phyloP scores from a whole-genome alignment of 345 rosid genomes.

The Acer negundo region DNA sequence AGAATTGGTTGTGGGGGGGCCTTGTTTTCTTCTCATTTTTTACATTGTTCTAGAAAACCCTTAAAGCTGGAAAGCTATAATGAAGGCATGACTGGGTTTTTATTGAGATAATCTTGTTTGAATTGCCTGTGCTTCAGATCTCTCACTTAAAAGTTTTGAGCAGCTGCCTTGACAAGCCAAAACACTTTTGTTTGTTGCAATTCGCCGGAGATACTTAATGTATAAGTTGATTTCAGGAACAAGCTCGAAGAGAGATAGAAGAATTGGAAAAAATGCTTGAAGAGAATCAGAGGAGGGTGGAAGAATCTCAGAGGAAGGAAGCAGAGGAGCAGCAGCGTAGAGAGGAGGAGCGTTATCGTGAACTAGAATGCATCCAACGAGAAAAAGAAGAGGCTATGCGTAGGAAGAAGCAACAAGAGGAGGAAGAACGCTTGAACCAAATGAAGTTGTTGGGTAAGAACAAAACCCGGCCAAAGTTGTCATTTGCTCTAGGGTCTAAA shows the following conservation, averaged over 20 bases:
- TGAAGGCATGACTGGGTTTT: neutral
- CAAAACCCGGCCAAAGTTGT: slow-evolving; percentile 89
- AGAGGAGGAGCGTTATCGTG: slow-evolving; percentile 83
- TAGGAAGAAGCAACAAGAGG: slow-evolving; percentile 89
- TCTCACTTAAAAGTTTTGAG: neutral
- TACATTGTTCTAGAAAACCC: neutral
- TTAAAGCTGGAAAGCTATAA: neutral
- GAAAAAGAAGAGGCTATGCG: slow-evolving; percentile 83
- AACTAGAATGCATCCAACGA: slow-evolving; percentile 80
- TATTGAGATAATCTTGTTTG: neutral
- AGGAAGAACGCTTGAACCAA: slow-evolving; percentile 84
- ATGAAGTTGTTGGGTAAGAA: slow-evolving; percentile 95
- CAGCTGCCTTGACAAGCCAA: neutral
- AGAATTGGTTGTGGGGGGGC: neutral
- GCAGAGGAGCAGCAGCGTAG: slow-evolving; percentile 82
- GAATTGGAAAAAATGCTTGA: slow-evolving; percentile 76
- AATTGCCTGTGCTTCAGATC: neutral
- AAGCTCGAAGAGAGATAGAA: slow-evolving; percentile 67
- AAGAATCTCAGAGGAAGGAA: slow-evolving; percentile 84
- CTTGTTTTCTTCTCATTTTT: neutral
- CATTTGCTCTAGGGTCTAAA: slow-evolving; percentile 86
- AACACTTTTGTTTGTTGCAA: no score
- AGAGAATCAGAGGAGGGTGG: slow-evolving; percentile 69
- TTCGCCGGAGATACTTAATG: neutral
- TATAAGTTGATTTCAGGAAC: slow-evolving; percentile 48